phyloP scores from a whole-genome alignment of 1,284 basidiomycete species.

The Malassezia globosa region DNA sequence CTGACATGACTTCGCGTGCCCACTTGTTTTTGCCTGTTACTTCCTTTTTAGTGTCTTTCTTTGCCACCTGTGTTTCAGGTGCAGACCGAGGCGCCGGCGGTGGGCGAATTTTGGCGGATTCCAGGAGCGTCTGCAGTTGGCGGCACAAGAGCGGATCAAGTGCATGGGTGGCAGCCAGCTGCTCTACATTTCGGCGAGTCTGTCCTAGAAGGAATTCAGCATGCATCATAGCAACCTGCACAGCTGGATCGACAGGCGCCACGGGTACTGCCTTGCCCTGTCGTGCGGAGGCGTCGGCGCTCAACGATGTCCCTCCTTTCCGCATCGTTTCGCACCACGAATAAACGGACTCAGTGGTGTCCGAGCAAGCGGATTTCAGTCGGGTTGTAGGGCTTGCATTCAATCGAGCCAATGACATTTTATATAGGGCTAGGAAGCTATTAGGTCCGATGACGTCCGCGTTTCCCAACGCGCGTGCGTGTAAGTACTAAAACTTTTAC shows the following conservation, averaged over 20 bases:
- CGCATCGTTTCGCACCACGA: no score
- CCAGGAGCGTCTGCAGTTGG: slow-evolving; percentile 8
- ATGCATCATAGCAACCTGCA: slow-evolving; percentile 3
- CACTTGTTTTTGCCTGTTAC: slow-evolving; percentile 20
- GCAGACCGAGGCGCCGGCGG: background rate
- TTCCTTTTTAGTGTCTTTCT: slow-evolving; percentile 12
- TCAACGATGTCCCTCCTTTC: no score
- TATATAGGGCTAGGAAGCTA: no score
- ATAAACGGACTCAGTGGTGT: no score
- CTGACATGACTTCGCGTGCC: slow-evolving; percentile 20
- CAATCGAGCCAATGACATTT: no score
- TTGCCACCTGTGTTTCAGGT: background rate
- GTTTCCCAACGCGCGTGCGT: no score
- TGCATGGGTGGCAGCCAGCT: slow-evolving; percentile 6
- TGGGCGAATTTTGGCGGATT: background rate
- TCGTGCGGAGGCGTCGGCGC: no score
- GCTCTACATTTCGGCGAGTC: slow-evolving; percentile 11
- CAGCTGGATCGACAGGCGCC: background rate
- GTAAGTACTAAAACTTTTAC: no score
- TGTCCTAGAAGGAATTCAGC: slow-evolving; percentile 13
- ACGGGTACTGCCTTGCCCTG: no score
- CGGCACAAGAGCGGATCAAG: slow-evolving; percentile 11
- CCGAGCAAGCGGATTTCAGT: no score
- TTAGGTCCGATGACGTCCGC: no score
- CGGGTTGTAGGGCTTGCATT: no score